Base-by-base conservation (phyloP, 2,329 filamentous ascomycete species). In the Lachnellula subtilissima region DNA sequence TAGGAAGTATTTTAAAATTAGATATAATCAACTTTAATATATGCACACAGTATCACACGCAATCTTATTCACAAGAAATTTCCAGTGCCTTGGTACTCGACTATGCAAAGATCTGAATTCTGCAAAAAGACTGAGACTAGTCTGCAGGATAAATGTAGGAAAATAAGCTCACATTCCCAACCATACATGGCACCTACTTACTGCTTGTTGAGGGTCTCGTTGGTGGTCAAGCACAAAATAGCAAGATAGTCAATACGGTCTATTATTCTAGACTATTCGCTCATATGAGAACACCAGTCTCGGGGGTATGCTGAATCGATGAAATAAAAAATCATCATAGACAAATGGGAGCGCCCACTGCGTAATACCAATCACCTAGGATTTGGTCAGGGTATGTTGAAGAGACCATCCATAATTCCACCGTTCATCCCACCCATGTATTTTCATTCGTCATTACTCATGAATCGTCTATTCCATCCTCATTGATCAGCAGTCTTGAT, bases 401-500 rank as follows among this genome's bases (percentile, higher is more conserved):
- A 39, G n/a, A 23, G 22, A 52, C 37, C 40, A 39, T 54, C 14
- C 45, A 11, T 17, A 48, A 7, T 12, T 48, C 45, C 32, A 48
- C 22, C 37, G 14, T 17, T 9, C 37, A 17, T 40, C 37, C 45
- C 22, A 25, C 14, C 22, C 45, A 48, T 32, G 2, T 19, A 45
- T 45, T 45, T 25, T 45, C 11, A 48, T 48, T 48, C 45, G 22
- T 48, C 45, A 48, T 48, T 23, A 32, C 6, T 48, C 45, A 32
- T 48, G 5, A 48, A n/a, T 22, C 23, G 11, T 48, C 5, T 17
- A 6, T 28, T 48, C 5, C 14, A 12, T n/a, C n/a, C 12, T 17
- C 15, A 25, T 17, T 48, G 45, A 32, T 54, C 15, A 42, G 19
- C 15, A 14, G 32, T 54, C 32, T 57, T 57, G 19, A 65, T 36